Conservation (phyloP, 352 stramenopile species). For the Phytophthora idaei region DNA sequence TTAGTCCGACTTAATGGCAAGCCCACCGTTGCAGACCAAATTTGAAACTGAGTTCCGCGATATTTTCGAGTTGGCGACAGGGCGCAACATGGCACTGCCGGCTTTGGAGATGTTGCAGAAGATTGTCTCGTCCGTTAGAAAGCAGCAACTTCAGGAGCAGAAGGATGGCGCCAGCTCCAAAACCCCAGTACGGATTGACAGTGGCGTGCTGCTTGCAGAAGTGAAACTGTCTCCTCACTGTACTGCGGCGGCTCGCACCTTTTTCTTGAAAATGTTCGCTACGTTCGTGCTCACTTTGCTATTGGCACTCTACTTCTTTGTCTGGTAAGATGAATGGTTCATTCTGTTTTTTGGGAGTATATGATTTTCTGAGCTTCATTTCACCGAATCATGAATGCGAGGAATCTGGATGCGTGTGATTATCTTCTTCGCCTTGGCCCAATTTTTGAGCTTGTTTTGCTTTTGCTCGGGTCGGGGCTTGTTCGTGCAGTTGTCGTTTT, state of each 20-base stretch:
- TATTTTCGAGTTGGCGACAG: constrained; percentile 71
- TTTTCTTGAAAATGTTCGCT: constrained; percentile 74
- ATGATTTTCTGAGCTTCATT: neutral
- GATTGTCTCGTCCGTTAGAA: constrained; percentile 39
- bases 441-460: constrained; percentile 9
- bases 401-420: neutral
- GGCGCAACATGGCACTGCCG: constrained; percentile 47
- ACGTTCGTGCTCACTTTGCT: constrained; percentile 67
- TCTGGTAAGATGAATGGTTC: constrained; percentile 24
- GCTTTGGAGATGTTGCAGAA: constrained; percentile 56
- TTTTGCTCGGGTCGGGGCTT: constrained; percentile 22
- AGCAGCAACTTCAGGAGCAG: constrained; percentile 27
- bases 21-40: constrained; percentile 45
- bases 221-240: constrained; percentile 50
- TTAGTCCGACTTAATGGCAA: constrained; percentile 53
- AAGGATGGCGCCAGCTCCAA: constrained; percentile 18
- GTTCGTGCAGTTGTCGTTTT: constrained; percentile 23
- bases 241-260: constrained; percentile 56
- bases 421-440: constrained; percentile 12
- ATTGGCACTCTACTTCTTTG: constrained; percentile 57
- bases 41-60: constrained; percentile 78
- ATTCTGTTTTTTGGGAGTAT: too few species aligned
- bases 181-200: constrained; percentile 45
- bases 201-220: constrained; percentile 51
- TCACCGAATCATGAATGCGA: neutral